Base-by-base conservation (phyloP, 495 filamentous ascomycete species). In the Xylona heveae region DNA sequence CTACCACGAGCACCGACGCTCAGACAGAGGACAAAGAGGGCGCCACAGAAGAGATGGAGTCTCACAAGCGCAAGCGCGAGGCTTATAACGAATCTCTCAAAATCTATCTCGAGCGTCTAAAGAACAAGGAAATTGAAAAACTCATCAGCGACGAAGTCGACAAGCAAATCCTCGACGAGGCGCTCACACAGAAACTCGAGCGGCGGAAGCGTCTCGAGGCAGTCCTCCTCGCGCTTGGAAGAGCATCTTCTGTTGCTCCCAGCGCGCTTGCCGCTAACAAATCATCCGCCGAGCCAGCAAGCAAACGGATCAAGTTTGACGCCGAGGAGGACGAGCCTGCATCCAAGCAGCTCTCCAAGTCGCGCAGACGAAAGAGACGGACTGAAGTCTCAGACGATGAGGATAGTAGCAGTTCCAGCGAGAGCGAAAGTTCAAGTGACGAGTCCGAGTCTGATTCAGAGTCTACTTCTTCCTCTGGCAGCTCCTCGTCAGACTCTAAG, bases 61-160 rank as follows among this genome's bases (percentile, higher is more conserved):
- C 56, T 42, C 31, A 37, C 19, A 50, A 54, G 36, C 43, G 42
- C 28, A 56, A 53, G 33, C 53, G 61, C 26, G 53, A 49, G 31
- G 48, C 62, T 25, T 78, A 78, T 35, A 54, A 66, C 24, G 56
- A 60, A 22, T 61, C 67, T 12, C 51, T 77, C 29, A 50, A 58
- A 7, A 41, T 61, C 44, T 32, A 58, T 7, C 33, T 36, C 19
- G 41, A 57, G 29, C 43, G 48, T 14, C 27, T 40, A 48, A 28
- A 34, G n/a, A n/a, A 39, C 27, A 40, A 39, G 20, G 46, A 40
- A 33, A 39, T 38, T 19, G 35, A 22, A 8, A 32, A 30, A 10
- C 40, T 39, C 36, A 38, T 25, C 25, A 21, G 33, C 19, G 34
- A 25, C 27, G 23, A 30, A 37, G 30, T 33, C 60, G 12, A 54